phyloP scores from a whole-genome alignment of 371 early-diverging fungal species.

The Mucor mucedo region DNA sequence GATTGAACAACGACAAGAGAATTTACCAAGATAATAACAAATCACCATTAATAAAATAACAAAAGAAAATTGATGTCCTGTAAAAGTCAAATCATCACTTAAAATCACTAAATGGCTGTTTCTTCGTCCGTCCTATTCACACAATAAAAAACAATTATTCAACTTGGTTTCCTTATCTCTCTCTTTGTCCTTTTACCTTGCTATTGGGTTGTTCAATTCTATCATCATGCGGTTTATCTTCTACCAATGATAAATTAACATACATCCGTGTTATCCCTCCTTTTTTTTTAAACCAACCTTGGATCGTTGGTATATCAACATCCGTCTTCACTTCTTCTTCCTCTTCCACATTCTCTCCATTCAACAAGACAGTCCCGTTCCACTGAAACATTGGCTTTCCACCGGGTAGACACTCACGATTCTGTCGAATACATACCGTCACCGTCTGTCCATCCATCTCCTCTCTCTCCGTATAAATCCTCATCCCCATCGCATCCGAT shows the following conservation, averaged over 20 bases:
- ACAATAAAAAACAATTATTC: not conserved
- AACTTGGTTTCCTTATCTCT: not conserved
- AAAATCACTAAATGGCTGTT: constrained; percentile 41
- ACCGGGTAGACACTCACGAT: not conserved
- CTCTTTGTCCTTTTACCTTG: not conserved
- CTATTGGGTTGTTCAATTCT: no score
- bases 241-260: not conserved
- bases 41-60: constrained; percentile 45
- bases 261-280: not conserved
- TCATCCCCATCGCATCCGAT: constrained; percentile 41
- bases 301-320: not conserved
- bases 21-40: constrained; percentile 56
- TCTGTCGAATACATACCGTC: constrained; percentile 28
- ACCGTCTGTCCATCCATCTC: constrained; percentile 41
- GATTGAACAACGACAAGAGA: constrained; percentile 47
- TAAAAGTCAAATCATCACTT: constrained; percentile 52
- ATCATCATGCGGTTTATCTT: not conserved
- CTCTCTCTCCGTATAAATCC: constrained; percentile 41
- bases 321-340: constrained; percentile 10
- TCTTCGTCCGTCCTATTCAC: not conserved
- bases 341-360: not conserved
- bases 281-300: no score
- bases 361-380: constrained; percentile 16
- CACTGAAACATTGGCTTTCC: constrained; percentile 20
- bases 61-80: constrained; percentile 47